Evolutionary conservation across 2,329 filamentous ascomycete genomes (phyloP).

Genomic region (Fonsecaea nubica): DNA sequence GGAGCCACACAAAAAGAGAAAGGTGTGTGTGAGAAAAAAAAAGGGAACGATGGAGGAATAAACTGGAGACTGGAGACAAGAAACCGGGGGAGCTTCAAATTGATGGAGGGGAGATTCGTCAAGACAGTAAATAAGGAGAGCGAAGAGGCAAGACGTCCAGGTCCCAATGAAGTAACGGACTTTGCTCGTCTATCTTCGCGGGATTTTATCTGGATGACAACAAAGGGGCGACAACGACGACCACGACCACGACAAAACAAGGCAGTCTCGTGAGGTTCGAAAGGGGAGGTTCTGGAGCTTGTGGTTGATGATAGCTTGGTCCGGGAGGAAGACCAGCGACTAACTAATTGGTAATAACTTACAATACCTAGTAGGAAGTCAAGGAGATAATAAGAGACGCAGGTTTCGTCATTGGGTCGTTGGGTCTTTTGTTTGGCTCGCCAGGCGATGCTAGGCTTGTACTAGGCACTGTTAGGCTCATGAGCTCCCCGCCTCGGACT

Average conservation of each 20-base stretch:
- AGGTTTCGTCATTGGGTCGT: neutral
- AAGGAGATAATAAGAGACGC: no score
- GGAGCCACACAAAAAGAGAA: neutral
- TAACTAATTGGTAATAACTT: no score
- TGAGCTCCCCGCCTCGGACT: neutral
- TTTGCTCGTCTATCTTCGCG: neutral
- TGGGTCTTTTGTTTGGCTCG: no score
- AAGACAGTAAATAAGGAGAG: neutral
- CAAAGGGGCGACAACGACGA: neutral
- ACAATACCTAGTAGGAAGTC: no score
- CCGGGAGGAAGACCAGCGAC: neutral
- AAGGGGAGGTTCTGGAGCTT: neutral
- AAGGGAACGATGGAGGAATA: neutral
- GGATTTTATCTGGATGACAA: neutral
- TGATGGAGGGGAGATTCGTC: slow-evolving; percentile 1
- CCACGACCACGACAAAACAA: neutral
- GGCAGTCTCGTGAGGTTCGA: neutral
- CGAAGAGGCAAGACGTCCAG: neutral
- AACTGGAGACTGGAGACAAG: neutral
- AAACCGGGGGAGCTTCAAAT: neutral
- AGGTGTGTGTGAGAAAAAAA: neutral
- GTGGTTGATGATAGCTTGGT: neutral
- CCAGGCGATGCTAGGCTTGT: no score
- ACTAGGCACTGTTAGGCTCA: no score
- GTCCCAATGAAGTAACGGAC: neutral